Conservation (phyloP, 2,329 filamentous ascomycete genomes). For the Biscogniauxia mediterranea region DNA sequence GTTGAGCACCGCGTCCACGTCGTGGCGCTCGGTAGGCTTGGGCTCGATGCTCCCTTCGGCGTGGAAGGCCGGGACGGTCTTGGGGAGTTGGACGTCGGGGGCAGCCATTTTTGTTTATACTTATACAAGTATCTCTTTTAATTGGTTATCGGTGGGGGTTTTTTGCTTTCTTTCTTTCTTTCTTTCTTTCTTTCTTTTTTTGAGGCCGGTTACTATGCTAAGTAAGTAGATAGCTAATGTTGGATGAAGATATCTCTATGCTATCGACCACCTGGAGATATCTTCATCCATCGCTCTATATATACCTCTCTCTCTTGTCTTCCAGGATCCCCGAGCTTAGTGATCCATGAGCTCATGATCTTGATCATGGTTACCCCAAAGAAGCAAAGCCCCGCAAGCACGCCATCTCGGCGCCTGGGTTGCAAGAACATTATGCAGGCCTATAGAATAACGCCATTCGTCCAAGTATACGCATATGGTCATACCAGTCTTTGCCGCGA, state of each 20-base stretch:
- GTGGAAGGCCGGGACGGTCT: constrained; percentile 16
- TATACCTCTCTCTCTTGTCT: constrained; percentile 9
- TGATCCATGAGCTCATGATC: constrained; percentile 1
- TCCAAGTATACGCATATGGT: constrained; percentile 6
- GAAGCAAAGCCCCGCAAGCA: constrained; percentile 29
- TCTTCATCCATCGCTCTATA: constrained; percentile 9
- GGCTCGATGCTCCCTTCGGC: constrained; percentile 11
- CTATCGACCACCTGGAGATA: background rate
- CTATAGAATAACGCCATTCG: constrained; percentile 11
- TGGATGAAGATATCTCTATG: background rate
- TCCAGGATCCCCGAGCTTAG: background rate
- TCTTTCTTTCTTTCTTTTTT: background rate
- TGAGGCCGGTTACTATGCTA: background rate
- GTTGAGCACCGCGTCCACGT: constrained; percentile 38
- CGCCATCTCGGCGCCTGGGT: constrained; percentile 22
- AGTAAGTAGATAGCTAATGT: too few relatives aligned
- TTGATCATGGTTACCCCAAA: constrained; percentile 5
- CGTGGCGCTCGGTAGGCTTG: constrained; percentile 14
- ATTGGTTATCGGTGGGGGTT: background rate
- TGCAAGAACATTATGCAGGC: constrained; percentile 16
- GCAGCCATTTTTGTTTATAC: constrained; percentile 22
- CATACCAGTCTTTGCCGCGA: constrained; percentile 7
- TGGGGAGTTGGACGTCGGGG: constrained; percentile 26
- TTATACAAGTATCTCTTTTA: background rate
- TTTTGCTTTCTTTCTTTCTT: too few relatives aligned